Base-by-base conservation (phyloP, 306 rosid species). In the Ochetophila trinervis region DNA sequence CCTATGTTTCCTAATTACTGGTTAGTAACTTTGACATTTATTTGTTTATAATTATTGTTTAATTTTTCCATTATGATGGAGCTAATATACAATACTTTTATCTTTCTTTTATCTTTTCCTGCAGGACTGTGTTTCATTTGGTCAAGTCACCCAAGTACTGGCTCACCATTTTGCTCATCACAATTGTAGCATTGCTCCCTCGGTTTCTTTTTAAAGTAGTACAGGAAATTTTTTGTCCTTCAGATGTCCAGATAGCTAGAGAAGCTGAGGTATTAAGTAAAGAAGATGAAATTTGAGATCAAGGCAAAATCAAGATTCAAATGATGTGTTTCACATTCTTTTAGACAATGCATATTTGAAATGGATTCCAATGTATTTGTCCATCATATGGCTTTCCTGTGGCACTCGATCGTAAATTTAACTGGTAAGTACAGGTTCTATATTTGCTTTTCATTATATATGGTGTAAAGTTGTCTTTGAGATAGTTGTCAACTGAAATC, bases 191-290 rank as follows among this genome's bases (percentile, higher is more conserved):
- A 49, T 67, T 91, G 85, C 96, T 91, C 67, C 97, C 97, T 66
- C 97, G 96, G 52, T 88, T 85, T 76, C 76, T 79, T 49, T 79
- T 86, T 52, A 91, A 88, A 81, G 89, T 84, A 62, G 82, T 88
- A 60, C 65, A 63, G 62, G 96, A 86, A 68, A 83, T 73, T 10
- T 84, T 86, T 79, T 84, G 97, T 93, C 94, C 96, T 47, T 88
- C 96, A 1, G 97, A 86, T 78, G 82, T 91, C 82, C 97, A 91
- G 88, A 88, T 84, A 82, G 96, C 94, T 44, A 86, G 89, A 75
- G 97, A 91, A 78, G 78, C 74, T 17, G 94, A 88, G 76, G 71
- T 84, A 67, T 48, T 86, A 57, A 74, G 75, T 52, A 82, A 61
- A 62, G 72, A 42, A 49, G 76, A 35, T 16, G 55, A 74, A 61